Evolutionary conservation across 305 asterid species (phyloP), one percentile per base, ranked within the genome.

Genomic region (Plantago coronopus): DNA sequence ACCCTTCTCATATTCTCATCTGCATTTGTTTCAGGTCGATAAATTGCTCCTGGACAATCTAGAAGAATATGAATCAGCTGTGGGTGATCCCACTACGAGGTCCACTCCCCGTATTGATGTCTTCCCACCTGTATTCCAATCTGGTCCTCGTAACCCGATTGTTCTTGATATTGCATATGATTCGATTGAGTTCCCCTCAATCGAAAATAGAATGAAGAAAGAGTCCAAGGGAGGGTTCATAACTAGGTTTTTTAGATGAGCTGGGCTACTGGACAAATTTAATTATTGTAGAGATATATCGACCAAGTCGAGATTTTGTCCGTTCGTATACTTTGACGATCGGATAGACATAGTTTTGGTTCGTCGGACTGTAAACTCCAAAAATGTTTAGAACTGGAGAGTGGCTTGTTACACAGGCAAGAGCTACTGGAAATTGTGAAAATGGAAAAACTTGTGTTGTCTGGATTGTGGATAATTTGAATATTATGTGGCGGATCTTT

Each of bases 221-320:
- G 97, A 89, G 60, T 71, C 67, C 69, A 93, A 87, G 81, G 94
- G 99, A 53, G 94, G 99, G 49, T 83, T 89, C 67, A 76, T 93
- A 7, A 88, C 95, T 62, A 80, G 99, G 95, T 71, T 93, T 50
- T 93, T 89, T 91, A 58, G 97, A 61, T 87, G 84, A 84, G 48
- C 19, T 48, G 23, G 51, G 14, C 18, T 46, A 19, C 23, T 46
- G 54, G 61, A 38, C 16, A 34, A 7, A 38, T 38, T 23, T 18
- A 25, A 38, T 65, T 47, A 37, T 23, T 31, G 23, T 59, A 37
- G 46, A 45, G 63, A 51, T 42, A 25, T 34, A 47, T 3, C 22
- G 37, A 29, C 37, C 3, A 29, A 29, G 37, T 29, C 37, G 37
- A 29, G 37, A 29, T 29, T 29, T 29, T 29, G 37, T 7, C 37